A percentile compares a stretch with the other conserved stretches of the same genome.
Evolutionary conservation across 805 yeast genomes (phyloP).

Genomic region (Candida maris): DNA sequence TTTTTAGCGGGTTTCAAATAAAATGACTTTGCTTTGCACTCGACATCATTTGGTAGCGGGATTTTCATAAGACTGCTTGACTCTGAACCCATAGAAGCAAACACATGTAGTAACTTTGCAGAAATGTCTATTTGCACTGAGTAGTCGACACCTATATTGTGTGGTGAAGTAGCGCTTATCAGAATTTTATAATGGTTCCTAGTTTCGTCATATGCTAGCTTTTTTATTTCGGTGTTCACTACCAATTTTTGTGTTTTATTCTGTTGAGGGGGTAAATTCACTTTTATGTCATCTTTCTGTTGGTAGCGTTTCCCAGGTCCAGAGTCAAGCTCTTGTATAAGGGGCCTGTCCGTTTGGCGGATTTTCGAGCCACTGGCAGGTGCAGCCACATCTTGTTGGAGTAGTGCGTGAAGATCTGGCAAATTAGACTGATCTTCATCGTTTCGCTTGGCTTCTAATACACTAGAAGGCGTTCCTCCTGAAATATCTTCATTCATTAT

Average conservation of each 20-base stretch:
- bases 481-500: slow-evolving; percentile 30
- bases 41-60: slow-evolving; percentile 8
- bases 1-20: slow-evolving; percentile 6
- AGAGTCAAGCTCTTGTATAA: no score
- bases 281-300: no score
- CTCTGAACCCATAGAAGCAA: slow-evolving; percentile 26
- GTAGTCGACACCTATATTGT: slow-evolving; percentile 32
- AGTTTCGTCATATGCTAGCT: slow-evolving; percentile 25
- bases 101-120: slow-evolving; percentile 30
- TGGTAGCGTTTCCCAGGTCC: not conserved
- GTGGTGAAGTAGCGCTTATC: slow-evolving; percentile 26
- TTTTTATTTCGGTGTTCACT: slow-evolving; percentile 16
- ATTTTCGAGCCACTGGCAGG: no score
- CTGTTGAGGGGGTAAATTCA: no score
- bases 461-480: slow-evolving; percentile 40
- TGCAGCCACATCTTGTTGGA: no score
- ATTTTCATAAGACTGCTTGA: slow-evolving; percentile 27
- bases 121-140: slow-evolving; percentile 26
- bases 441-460: slow-evolving; percentile 38
- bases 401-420: not conserved
- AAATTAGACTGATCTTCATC: slow-evolving; percentile 18
- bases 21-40: slow-evolving; percentile 7
- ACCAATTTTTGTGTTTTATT: slow-evolving; percentile 18
- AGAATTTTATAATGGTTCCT: slow-evolving; percentile 14
- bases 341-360: no score